Percentiles rank a stretch among this genome's conserved stretches.
Conservation (phyloP, 2,329 filamentous ascomycete species). For the Claviceps capensis region DNA sequence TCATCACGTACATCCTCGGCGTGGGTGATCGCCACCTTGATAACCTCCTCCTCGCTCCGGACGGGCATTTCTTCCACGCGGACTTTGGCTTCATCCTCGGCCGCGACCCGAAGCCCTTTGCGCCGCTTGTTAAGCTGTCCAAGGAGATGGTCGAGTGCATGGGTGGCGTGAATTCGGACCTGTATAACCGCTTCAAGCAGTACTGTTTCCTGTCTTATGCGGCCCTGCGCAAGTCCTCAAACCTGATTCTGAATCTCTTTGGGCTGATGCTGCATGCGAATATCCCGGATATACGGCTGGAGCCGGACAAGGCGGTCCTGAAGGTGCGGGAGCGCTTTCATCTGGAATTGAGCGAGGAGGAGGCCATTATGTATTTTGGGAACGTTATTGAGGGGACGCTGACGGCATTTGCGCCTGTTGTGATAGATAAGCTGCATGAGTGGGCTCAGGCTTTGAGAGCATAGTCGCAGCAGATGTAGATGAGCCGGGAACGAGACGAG, state of each 20-base stretch:
- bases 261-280: slow-evolving; percentile 96
- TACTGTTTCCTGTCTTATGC: slow-evolving; percentile 94
- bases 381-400: slow-evolving; percentile 82
- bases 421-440: slow-evolving; percentile 90
- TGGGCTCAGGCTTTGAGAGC: slow-evolving; percentile 83
- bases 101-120: slow-evolving; percentile 92
- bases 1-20: slow-evolving; percentile 94
- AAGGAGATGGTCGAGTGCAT: slow-evolving; percentile 99
- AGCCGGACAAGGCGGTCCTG: slow-evolving; percentile 83
- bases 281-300: slow-evolving; percentile 85
- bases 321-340: slow-evolving; percentile 95
- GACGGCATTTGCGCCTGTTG: slow-evolving; percentile 78
- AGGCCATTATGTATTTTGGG: slow-evolving; percentile 79
- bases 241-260: slow-evolving; percentile 88
- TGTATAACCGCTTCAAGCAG: slow-evolving; percentile 83
- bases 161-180: slow-evolving; percentile 68
- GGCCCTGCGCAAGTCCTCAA: slow-evolving; percentile 76
- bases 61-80: slow-evolving; percentile 93
- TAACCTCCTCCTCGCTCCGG: slow-evolving; percentile 80
- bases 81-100: slow-evolving; percentile 98
- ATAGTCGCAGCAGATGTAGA: slow-evolving; percentile 20
- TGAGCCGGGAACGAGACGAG: neutral
- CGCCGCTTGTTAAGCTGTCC: slow-evolving; percentile 90
- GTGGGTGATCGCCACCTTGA: slow-evolving; percentile 94
- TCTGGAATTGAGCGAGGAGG: slow-evolving; percentile 80